Evolutionary conservation across 257 asterid genomes (phyloP).

Genomic region (Coffea canephora): DNA sequence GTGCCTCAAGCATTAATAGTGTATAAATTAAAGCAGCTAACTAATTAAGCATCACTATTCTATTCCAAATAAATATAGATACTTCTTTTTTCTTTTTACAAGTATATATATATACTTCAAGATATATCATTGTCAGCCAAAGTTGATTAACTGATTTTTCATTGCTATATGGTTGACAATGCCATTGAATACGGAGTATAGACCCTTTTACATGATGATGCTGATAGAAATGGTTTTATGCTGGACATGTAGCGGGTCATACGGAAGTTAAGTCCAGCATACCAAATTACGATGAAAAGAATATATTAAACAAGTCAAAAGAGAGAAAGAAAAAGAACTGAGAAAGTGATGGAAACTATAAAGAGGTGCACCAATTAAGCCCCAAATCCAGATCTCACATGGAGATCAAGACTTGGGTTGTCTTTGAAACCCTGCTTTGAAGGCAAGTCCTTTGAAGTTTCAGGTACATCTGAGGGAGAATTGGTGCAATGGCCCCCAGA

Average conservation of each 20-base stretch:
- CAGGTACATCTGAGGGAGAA: not conserved
- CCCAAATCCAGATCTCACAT: conserved; percentile 2
- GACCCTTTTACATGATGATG: not conserved
- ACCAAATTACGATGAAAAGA: not conserved
- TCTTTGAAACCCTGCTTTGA: conserved; percentile 4
- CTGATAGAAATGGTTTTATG: conserved; percentile 3
- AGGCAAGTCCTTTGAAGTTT: not conserved
- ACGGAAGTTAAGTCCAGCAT: not conserved
- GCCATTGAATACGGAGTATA: not conserved
- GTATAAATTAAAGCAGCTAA: not conserved
- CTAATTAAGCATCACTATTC: not conserved
- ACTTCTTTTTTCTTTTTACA: too few species aligned
- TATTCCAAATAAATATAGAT: not conserved
- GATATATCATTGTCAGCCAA: not conserved
- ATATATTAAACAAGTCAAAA: not conserved
- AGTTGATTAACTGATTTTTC: not conserved
- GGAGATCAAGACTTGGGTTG: conserved; percentile 1
- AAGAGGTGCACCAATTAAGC: not conserved
- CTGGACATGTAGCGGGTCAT: conserved; percentile 4
- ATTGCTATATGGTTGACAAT: not conserved
- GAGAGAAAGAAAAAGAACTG: not conserved
- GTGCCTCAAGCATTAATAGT: too few species aligned
- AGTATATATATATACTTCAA: not conserved
- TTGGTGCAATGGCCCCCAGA: not conserved
- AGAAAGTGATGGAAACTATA: conserved; percentile 12